Evolutionary conservation across 352 stramenopile species (phyloP), one percentile per base, ranked within the genome.

Genomic region (Phytophthora capsici): DNA sequence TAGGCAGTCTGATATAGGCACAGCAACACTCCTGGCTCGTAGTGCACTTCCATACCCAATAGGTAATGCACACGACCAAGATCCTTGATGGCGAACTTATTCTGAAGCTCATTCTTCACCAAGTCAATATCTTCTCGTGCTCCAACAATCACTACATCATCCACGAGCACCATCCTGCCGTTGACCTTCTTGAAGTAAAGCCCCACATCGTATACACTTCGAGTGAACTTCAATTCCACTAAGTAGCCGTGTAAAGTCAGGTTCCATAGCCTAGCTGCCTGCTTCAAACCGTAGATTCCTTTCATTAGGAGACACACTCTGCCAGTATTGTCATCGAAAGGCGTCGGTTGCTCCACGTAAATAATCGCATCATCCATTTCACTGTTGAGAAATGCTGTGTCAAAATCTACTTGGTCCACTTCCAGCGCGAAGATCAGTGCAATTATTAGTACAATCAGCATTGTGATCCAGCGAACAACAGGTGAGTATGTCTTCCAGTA

Each of bases 401-500:
- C n/a, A n/a, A n/a, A n/a, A n/a, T n/a, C n/a, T n/a, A n/a, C n/a
- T n/a, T n/a, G n/a, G n/a, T n/a, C n/a, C n/a, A n/a, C n/a, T n/a
- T n/a, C n/a, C n/a, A n/a, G n/a, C n/a, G n/a, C n/a, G n/a, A n/a
- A n/a, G n/a, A n/a, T n/a, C n/a, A 0, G 34, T 17, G 34, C 34
- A 5, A 40, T 1, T 12, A 40, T 5, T 16, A 36, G 1, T 14
- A 51, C 4, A 9, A 51, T 9, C 25, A 25, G 5, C 5, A 38
- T 51, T 7, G 44, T 26, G 4, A 41, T n/a, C 36, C 47, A 44
- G 10, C 23, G 12, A 4, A 44, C 52, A 22, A 44, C 52, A 14
- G 52, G 40, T 2, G 40, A 17, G n/a, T 59, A 50, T 16, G 47
- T 34, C n/a, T 51, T 28, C 38, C 52, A 59, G 26, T 51, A 59